Evolutionary conservation across 768 basidiomycete species (phyloP).

Genomic region (Naganishia friedmannii): DNA sequence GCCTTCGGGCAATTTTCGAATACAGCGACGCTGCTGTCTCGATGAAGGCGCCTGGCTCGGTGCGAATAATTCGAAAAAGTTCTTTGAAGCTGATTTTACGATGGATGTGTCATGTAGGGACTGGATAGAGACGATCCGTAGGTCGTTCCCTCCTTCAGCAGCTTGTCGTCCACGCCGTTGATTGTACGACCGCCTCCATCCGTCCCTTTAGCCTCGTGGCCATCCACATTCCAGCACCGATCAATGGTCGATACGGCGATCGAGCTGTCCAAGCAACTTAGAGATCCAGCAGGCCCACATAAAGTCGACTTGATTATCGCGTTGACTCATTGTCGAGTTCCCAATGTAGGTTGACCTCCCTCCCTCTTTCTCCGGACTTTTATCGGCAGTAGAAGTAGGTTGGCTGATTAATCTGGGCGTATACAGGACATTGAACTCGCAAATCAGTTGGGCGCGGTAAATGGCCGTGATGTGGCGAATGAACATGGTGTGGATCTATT

Average conservation of each 20-base stretch:
- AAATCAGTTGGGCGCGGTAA: constrained; percentile 47
- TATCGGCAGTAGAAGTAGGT: no score
- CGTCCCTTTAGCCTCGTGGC: constrained; percentile 64
- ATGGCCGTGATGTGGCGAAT: constrained; percentile 55
- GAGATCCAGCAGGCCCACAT: constrained; percentile 67
- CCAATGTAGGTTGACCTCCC: constrained; percentile 41
- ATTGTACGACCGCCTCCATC: not conserved
- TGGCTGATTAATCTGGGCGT: not conserved
- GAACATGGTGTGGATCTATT: constrained; percentile 77
- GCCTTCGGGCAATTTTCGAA: no score
- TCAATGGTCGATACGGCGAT: constrained; percentile 71
- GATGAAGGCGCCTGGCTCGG: no score
- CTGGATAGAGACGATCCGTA: constrained; percentile 76
- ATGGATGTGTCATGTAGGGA: constrained; percentile 50
- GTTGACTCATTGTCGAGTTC: constrained; percentile 74
- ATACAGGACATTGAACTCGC: constrained; percentile 47
- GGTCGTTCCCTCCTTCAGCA: not conserved
- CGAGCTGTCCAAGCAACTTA: constrained; percentile 69
- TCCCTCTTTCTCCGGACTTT: not conserved
- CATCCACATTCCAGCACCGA: constrained; percentile 68
- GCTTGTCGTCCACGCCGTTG: not conserved
- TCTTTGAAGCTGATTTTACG: not conserved
- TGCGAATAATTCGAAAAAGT: not conserved
- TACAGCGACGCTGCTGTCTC: no score
- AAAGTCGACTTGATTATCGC: constrained; percentile 80